Evolutionary conservation across 345 rosid species (phyloP), one percentile per base, ranked within the genome.

Genomic region (Citrus sp.): DNA sequence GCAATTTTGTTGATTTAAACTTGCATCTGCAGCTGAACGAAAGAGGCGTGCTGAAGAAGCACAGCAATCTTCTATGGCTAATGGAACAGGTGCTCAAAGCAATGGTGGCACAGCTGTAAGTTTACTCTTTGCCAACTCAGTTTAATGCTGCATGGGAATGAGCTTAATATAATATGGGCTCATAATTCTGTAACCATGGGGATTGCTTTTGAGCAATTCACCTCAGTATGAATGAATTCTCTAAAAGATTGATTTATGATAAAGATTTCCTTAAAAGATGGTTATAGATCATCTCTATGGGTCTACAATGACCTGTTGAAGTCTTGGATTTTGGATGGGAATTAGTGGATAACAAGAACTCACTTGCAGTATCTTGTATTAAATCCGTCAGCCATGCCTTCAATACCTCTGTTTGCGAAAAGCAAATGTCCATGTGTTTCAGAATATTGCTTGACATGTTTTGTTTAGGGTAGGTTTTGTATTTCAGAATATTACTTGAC

Each of bases 21-120:
- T 78, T 74, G 27, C 60, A 55, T 80, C 73, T 79, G 77, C 90
- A 93, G 99, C 89, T 86, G 97, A 96, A 78, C 86, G 92, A 80
- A 96, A 91, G 82, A 90, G 88, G 42, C 92, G 89, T 61, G 75
- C 87, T 34, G 98, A 93, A 83, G 99, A 93, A 77, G 75, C 88
- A 14, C 92, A 86, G 38, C 92, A 83, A 74, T 76, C 92, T 75
- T 82, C 86, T 66, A 77, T 75, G 79, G 87, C 92, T 75, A 93
- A 92, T 85, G 95, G 91, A 34, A 32, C 92, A 72, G 67, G 84
- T 79, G 51, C 84, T 75, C 90, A 85, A 74, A 86, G 40, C 78
- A 88, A 89, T 54, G 89, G 93, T 54, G 87, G 75, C 58, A 86
- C 88, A 56, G 73, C 86, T 60, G 99, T 96, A 83, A 88, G 90